Evolutionary conservation across 805 yeast species (phyloP), one percentile per base, ranked within the genome.

Genomic region (Komagataella pseudopastoris): DNA sequence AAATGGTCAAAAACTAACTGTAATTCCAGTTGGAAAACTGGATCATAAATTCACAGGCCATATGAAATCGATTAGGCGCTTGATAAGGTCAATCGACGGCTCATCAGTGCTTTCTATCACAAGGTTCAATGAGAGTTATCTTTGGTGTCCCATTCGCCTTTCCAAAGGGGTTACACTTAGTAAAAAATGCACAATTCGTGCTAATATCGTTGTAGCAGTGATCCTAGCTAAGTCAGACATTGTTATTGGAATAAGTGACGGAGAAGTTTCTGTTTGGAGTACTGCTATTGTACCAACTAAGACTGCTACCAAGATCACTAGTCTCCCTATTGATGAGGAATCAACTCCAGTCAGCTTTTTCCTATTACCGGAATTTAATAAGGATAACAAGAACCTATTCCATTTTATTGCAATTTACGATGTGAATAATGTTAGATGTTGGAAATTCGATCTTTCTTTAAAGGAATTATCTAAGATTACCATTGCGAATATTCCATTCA

Each of bases 1-100:
- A 16, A 14, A 36, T 12, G 23, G 6, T 30, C 6, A 30, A 8
- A 44, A 44, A 44, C 12, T 5, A 30, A 24, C 14, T 7, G 6
- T 22, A 14, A 23, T 20, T 14, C 23, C 36, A 8, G 56, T 68
- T 8, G 71, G 70, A 5, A 55, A 55, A 4, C 56, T 81, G 7
- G 67, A 71, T 22, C 74, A 81, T 55, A 81, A 84, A 56, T 77
- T 83, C 51, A 88, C 95, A 1, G 98, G 98, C 1, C 96, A 89
- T 61, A 76, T 80, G 51, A 89, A 89, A 60, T 86, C 96, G 0
- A 81, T 90, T 20, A 79, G 77, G 56, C 74, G 72, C 49, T 63
- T 90, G 3, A 68, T 78, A 16, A 78, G 89, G 58, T 84, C 95
- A 1, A 68, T 79, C 6, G 78, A 80, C 59, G 91, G 90, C 43